These are phyloP conservation scores for Talaromyces stipitatus DNA, from an alignment of 495 filamentous ascomycete genomes.

Conservation along the genomic window DNA sequence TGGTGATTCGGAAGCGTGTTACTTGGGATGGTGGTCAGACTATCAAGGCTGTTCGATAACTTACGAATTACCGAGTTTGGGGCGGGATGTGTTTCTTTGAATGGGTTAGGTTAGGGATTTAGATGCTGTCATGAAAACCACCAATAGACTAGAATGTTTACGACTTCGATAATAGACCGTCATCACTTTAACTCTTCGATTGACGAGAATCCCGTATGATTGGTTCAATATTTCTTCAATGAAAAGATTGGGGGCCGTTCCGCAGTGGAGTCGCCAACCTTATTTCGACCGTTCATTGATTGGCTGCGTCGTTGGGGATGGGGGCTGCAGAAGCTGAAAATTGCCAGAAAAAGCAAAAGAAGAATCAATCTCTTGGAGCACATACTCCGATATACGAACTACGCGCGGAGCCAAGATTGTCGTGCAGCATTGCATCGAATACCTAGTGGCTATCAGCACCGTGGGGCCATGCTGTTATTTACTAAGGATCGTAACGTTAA, in stretches of 20 bases:
- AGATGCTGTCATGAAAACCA: no score
- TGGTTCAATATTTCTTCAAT: neutral
- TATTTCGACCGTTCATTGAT: neutral
- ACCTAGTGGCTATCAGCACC: neutral
- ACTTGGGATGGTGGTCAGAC: slow-evolving; percentile 22
- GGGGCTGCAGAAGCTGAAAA: neutral
- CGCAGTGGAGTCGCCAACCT: neutral
- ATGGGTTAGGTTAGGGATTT: neutral
- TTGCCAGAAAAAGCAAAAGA: neutral
- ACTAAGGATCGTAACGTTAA: no score
- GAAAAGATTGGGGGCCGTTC: neutral
- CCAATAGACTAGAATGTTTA: no score
- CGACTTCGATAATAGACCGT: neutral
- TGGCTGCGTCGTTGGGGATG: neutral
- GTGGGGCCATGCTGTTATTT: neutral
- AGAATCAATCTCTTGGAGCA: neutral
- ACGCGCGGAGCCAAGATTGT: no score
- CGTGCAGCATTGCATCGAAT: no score
- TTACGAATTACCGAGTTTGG: no score
- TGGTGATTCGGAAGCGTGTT: slow-evolving; percentile 17
- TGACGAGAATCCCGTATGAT: neutral
- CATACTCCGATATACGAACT: no score
- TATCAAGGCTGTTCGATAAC: slow-evolving; percentile 15
- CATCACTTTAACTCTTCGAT: neutral
- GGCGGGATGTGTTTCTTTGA: neutral